Percentiles rank a stretch among this genome's conserved stretches.
Conservation (phyloP, 1,139 yeast genomes). For the Kluyveromyces sp. region DNA sequence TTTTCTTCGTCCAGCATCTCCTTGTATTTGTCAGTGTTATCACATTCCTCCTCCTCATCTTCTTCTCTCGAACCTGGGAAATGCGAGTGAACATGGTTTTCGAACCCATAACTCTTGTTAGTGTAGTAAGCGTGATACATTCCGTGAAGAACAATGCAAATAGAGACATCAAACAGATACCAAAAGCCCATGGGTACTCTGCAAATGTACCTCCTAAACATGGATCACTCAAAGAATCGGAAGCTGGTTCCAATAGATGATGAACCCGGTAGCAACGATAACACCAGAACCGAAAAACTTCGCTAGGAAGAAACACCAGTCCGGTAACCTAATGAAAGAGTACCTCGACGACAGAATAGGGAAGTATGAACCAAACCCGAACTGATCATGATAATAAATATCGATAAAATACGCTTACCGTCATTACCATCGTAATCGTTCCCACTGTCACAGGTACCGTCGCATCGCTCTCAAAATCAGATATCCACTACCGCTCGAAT, state of each 20-base stretch:
- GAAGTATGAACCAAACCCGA: constrained; percentile 51
- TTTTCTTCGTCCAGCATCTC: constrained; percentile 1
- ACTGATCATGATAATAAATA: constrained; percentile 52
- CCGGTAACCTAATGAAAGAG: constrained; percentile 46
- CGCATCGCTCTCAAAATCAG: constrained; percentile 12
- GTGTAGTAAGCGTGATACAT: constrained; percentile 34
- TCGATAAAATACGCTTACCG: constrained; percentile 53
- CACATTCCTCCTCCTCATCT: constrained; percentile 2
- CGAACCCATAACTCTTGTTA: constrained; percentile 1
- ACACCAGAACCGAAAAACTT: constrained; percentile 91
- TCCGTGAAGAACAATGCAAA: constrained; percentile 49
- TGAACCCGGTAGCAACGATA: constrained; percentile 80
- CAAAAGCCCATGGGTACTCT: constrained; percentile 58
- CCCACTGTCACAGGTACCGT: constrained; percentile 12
- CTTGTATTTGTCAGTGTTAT: background rate
- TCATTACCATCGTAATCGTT: constrained; percentile 34
- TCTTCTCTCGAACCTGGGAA: constrained; percentile 1
- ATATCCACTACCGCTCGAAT: background rate
- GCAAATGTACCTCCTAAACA: constrained; percentile 52
- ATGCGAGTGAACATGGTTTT: constrained; percentile 1
- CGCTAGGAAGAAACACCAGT: constrained; percentile 57
- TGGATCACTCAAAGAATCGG: constrained; percentile 41
- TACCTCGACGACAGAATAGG: constrained; percentile 52
- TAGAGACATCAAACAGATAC: constrained; percentile 49
- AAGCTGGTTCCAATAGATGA: constrained; percentile 81